phyloP scores from a whole-genome alignment of 345 rosid species.

The Clausena lansium region DNA sequence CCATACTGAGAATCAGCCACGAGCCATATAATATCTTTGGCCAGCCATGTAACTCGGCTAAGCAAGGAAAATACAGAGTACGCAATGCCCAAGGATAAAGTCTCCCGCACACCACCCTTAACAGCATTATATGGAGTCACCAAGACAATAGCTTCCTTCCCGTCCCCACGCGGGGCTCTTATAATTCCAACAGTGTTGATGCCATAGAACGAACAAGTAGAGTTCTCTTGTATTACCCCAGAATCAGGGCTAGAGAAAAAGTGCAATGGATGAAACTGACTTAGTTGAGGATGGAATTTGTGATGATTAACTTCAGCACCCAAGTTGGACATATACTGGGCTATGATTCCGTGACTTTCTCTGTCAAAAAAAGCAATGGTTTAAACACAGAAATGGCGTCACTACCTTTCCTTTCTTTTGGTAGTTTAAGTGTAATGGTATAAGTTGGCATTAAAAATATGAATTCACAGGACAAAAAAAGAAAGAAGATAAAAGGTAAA shows the following conservation, averaged over 20 bases:
- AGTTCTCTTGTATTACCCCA: slow-evolving; percentile 38
- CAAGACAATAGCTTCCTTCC: slow-evolving; percentile 89
- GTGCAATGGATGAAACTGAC: slow-evolving; percentile 70
- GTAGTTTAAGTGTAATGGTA: neutral
- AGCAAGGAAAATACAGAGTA: slow-evolving; percentile 81
- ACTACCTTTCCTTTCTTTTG: neutral
- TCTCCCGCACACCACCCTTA: slow-evolving; percentile 46
- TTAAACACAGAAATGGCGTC: slow-evolving; percentile 2
- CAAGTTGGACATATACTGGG: slow-evolving; percentile 60
- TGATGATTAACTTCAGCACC: slow-evolving; percentile 88
- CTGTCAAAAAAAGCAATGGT: slow-evolving; percentile 32
- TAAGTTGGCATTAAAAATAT: neutral
- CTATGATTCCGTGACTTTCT: slow-evolving; percentile 59
- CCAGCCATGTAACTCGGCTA: slow-evolving; percentile 81
- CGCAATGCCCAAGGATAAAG: slow-evolving; percentile 62
- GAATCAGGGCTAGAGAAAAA: slow-evolving; percentile 67
- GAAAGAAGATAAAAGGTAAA: neutral
- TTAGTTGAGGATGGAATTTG: slow-evolving; percentile 58
- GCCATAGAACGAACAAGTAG: slow-evolving; percentile 58
- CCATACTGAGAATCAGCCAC: slow-evolving; percentile 85
- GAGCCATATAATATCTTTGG: slow-evolving; percentile 89
- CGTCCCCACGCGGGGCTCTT: slow-evolving; percentile 95
- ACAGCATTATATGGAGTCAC: slow-evolving; percentile 73
- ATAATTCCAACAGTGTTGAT: slow-evolving; percentile 56
- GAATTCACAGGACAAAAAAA: neutral